These are phyloP conservation scores for Phytopythium boreale DNA, from an alignment of 352 stramenopile species.

Conservation along the genomic window DNA sequence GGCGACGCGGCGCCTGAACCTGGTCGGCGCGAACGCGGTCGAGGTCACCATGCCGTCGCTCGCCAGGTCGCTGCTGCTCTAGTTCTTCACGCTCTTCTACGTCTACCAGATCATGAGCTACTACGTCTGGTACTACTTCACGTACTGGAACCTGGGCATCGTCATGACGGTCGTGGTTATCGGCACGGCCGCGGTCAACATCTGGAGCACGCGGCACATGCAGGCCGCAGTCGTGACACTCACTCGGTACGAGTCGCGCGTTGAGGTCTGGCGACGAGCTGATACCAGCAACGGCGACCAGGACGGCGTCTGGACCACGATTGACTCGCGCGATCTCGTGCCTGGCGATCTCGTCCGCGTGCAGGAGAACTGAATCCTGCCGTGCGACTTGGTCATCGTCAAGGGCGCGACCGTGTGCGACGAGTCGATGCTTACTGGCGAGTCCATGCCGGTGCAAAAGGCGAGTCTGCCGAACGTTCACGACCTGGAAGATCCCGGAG, in stretches of 20 bases:
- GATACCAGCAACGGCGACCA: neutral
- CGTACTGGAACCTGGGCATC: slow-evolving; percentile 41
- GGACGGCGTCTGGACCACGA: slow-evolving; percentile 30
- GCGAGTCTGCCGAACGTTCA: slow-evolving; percentile 32
- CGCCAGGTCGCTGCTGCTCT: slow-evolving; percentile 21
- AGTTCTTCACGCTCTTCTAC: slow-evolving; percentile 46
- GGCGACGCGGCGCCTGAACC: slow-evolving; percentile 17
- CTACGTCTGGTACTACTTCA: slow-evolving; percentile 57
- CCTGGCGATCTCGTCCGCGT: slow-evolving; percentile 51
- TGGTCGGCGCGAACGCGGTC: slow-evolving; percentile 29
- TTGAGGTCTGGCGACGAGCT: slow-evolving; percentile 31
- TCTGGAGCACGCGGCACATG: slow-evolving; percentile 41
- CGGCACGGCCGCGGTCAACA: slow-evolving; percentile 34
- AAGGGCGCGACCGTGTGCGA: slow-evolving; percentile 44
- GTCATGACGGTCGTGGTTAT: slow-evolving; percentile 38
- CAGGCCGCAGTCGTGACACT: slow-evolving; percentile 39
- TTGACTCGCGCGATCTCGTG: slow-evolving; percentile 30
- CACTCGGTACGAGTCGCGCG: slow-evolving; percentile 45
- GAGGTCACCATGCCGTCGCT: slow-evolving; percentile 41
- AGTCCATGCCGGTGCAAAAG: slow-evolving; percentile 79
- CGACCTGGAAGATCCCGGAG: slow-evolving; percentile 16
- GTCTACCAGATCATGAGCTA: slow-evolving; percentile 60
- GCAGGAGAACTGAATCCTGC: slow-evolving; percentile 39
- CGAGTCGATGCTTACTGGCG: slow-evolving; percentile 50
- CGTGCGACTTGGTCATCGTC: slow-evolving; percentile 59